Conservation (phyloP, 2,329 filamentous ascomycete genomes). For the Hirsutella rhossiliensis region DNA sequence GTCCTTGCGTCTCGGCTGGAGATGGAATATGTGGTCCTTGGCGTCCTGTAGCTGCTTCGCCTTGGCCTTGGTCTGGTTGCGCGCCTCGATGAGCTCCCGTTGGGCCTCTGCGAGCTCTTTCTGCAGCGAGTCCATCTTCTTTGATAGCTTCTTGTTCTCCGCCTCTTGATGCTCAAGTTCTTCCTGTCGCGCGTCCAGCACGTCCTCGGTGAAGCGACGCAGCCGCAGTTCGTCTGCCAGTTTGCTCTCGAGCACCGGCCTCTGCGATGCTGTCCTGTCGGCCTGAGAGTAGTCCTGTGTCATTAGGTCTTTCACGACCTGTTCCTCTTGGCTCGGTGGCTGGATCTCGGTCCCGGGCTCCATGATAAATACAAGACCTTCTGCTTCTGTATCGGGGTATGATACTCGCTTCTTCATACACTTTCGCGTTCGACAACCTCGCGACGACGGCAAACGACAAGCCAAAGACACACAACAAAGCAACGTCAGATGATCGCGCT, state of each 20-base stretch:
- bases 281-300: conserved; percentile 2
- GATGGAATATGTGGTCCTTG: conserved; percentile 18
- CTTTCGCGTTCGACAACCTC: background rate
- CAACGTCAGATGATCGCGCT: background rate
- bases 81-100: conserved; percentile 18
- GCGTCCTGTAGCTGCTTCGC: conserved; percentile 17
- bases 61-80: conserved; percentile 12
- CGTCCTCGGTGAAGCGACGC: conserved; percentile 22
- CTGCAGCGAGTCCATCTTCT: conserved; percentile 16
- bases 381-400: background rate
- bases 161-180: conserved; percentile 20
- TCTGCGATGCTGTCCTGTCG: background rate
- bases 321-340: background rate
- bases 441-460: background rate
- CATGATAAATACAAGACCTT: conserved; percentile 6
- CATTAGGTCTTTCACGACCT: background rate
- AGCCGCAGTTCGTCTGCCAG: conserved; percentile 19
- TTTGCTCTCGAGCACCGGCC: conserved; percentile 11
- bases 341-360: conserved; percentile 5
- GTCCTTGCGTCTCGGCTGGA: conserved; percentile 20
- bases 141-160: conserved; percentile 14
- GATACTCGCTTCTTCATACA: background rate
- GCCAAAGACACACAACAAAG: background rate
- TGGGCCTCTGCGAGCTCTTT: conserved; percentile 17
- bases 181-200: conserved; percentile 22